Base-by-base conservation (phyloP, 2,329 filamentous ascomycete species). In the Torrubiellomyces zombiae region DNA sequence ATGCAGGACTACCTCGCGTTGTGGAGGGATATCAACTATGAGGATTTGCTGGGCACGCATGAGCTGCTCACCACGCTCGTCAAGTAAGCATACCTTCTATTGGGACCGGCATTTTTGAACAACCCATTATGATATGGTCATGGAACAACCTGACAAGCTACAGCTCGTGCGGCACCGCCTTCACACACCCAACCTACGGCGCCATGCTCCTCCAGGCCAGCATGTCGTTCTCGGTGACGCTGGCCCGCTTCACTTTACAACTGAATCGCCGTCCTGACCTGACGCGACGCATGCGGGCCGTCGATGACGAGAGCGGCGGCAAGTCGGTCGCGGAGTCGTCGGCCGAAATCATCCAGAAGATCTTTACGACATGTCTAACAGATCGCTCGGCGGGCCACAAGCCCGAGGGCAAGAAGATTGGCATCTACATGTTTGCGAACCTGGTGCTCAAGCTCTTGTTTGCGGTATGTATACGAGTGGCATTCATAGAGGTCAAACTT, bases 351-450 rank as follows among this genome's bases (percentile, higher is more conserved):
- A 78, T 94, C 30, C 77, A 91, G 32, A 79, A 83, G 44, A 82
- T 85, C 13, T 93, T 94, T 44, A 89, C 81, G 8, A 82, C 81
- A 19, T 94, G 86, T 35, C 55, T 93, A 17, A 83, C 78, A 4
- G 83, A 93, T 44, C 68, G 81, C 24, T 75, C 69, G 2, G 72
- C 72, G 11, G 70, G 66, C 14, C 60, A 69, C 9, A 66, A 65
- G 31, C 81, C 82, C 0, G 77, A 85, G 39, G 82, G 83, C 27
- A 91, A 85, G 45, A 82, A 86, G 43, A 56, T 76, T 8, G 85
- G 81, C 21, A 83, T 94, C 33, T 94, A 94, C 53, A 73, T 80
- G 30, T 83, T 92, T 51, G 85, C 83, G 31, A 94, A 94, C 43
- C 65, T 93, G 14, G 89, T 83, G 18, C 56, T 94, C 24, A 86